phyloP scores from a whole-genome alignment of 306 rosid species.

The Urtica urens region DNA sequence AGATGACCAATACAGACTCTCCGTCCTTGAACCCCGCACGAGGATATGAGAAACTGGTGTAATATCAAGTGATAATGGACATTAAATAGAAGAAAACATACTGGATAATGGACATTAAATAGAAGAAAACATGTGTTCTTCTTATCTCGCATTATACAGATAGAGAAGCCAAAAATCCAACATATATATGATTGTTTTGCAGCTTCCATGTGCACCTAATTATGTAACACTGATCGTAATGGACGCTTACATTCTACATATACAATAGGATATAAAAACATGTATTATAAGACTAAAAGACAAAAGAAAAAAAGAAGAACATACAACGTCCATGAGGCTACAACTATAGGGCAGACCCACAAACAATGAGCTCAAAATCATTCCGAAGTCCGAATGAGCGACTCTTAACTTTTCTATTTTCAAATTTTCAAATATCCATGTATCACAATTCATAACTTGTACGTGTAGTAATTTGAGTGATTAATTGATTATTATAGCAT shows the following conservation, averaged over 20 bases:
- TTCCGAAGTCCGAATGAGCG: background rate
- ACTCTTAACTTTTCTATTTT: background rate
- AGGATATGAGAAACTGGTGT: no score
- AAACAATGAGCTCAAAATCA: background rate
- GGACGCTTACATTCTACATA: background rate
- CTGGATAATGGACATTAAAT: no score
- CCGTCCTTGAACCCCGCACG: no score
- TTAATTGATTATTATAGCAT: background rate
- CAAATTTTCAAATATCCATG: background rate
- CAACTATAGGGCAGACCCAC: constrained; percentile 4
- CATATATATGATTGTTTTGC: constrained; percentile 29
- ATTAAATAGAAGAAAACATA: no score
- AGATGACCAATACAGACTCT: no score
- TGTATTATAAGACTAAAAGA: constrained; percentile 13
- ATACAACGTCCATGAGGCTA: background rate
- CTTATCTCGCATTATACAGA: constrained; percentile 1
- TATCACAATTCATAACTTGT: no score
- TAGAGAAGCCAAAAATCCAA: constrained; percentile 19
- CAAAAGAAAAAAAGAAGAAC: background rate
- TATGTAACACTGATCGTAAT: constrained; percentile 6
- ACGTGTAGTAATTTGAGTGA: background rate
- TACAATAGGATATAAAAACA: constrained; percentile 13
- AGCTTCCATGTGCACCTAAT: constrained; percentile 41
- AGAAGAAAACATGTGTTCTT: background rate
- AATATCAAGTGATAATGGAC: no score